Conservation (phyloP, 2,329 filamentous ascomycete species). For the Calonectria hawksworthii region DNA sequence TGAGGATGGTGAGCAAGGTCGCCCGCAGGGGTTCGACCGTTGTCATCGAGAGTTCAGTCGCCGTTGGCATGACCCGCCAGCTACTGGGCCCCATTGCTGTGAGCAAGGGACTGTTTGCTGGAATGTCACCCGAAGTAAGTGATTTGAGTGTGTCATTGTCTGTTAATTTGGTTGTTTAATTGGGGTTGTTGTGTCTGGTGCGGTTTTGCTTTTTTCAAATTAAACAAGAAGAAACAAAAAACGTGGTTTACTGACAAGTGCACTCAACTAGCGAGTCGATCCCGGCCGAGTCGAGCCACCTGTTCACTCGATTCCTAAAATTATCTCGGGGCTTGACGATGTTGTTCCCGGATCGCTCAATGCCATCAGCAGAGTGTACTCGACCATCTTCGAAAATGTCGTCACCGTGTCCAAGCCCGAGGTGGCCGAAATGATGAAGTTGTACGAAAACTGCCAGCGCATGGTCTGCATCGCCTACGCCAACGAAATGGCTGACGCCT, state of each 20-base stretch:
- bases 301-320: conserved; percentile 61
- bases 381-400: conserved; percentile 58
- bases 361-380: conserved; percentile 59
- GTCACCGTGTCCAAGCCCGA: conserved; percentile 64
- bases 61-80: conserved; percentile 52
- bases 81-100: conserved; percentile 61
- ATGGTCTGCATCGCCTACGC: conserved; percentile 68
- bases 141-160: accelerated
- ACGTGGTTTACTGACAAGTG: neutral
- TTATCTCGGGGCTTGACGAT: conserved; percentile 65
- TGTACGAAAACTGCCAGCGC: conserved; percentile 70
- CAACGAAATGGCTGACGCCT: conserved; percentile 69
- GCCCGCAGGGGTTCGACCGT: conserved; percentile 60
- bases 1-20: conserved; percentile 56
- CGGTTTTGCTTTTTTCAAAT: neutral
- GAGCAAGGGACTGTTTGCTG: conserved; percentile 56
- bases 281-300: conserved; percentile 61
- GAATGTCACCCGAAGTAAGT: conserved; percentile 60
- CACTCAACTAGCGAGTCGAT: conserved; percentile 57
- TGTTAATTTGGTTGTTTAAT: neutral
- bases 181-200: neutral
- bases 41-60: conserved; percentile 58
- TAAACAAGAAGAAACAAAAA: neutral
- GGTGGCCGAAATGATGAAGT: conserved; percentile 69
- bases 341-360: conserved; percentile 58